Conservation (phyloP, 805 yeast genomes). For the Kodamaea lidongshanica region DNA sequence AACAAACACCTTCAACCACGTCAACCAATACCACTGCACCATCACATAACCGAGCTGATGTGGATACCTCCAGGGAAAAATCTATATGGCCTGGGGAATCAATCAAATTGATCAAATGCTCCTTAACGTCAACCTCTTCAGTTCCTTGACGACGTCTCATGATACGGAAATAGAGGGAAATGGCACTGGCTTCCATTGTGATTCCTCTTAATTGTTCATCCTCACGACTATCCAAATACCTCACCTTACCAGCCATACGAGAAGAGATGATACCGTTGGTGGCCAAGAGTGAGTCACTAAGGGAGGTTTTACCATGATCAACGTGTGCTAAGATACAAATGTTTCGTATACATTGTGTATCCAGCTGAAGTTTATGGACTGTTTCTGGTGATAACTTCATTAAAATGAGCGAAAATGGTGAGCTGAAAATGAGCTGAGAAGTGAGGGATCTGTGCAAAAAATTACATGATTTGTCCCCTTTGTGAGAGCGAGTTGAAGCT, state of each 20-base stretch:
- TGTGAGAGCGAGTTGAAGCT: constrained; percentile 20
- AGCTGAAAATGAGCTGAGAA: constrained; percentile 1
- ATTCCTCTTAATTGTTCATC: constrained; percentile 96
- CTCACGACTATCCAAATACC: constrained; percentile 87
- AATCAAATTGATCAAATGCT: constrained; percentile 81
- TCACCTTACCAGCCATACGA: constrained; percentile 88
- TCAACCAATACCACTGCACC: constrained; percentile 95
- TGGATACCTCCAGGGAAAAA: constrained; percentile 91
- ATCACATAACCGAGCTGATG: constrained; percentile 93
- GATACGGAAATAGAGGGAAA: constrained; percentile 82
- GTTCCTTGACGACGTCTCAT: constrained; percentile 28
- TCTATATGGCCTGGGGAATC: constrained; percentile 99
- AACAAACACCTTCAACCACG: constrained; percentile 97
- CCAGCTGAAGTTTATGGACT: constrained; percentile 59
- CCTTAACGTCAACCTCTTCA: constrained; percentile 42
- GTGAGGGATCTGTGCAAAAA: not conserved
- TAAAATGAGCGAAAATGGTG: constrained; percentile 4
- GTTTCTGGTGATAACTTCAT: constrained; percentile 61
- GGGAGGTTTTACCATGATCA: constrained; percentile 96
- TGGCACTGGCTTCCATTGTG: constrained; percentile 96
- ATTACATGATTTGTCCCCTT: constrained; percentile 24
- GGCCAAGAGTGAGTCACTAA: constrained; percentile 87
- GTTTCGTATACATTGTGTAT: constrained; percentile 70
- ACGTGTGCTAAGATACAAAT: constrained; percentile 97
- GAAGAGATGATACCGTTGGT: constrained; percentile 95